Evolutionary conservation across 148 eudicot genomes (phyloP), one percentile per base, ranked within the genome.

Genomic region (Rheum nobile): DNA sequence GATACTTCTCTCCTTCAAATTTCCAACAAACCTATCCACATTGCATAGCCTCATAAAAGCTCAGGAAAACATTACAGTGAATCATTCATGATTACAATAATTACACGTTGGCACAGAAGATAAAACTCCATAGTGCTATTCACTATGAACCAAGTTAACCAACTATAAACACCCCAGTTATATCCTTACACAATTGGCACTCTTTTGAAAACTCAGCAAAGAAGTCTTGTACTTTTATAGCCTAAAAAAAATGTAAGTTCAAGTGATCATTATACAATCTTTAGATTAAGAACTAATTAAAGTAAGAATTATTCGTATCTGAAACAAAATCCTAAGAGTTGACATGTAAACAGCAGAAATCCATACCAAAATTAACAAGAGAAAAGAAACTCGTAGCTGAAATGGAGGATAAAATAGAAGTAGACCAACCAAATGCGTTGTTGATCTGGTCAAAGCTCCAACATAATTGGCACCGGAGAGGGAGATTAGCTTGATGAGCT

Each of bases 21-120:
- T 86, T 86, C 96, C 90, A 87, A 75, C 99, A 95, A 67, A 95
- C 83, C 99, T 95, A 78, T 55, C 48, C 69, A 24, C 39, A 75
- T 17, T 35, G 47, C 47, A 39, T 26, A 72, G 29, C 39, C 39
- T 46, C 3, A 29, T 70, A 41, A 71, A 8, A 2, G 48, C 22
- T 8, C 50, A 28, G 28, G 38, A 34, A 57, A 44, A 41, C 54
- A 37, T 43, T 3, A 2, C 26, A 48, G 5, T 54, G 35, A 42
- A 9, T 32, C 28, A 37, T 17, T 50, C 24, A 65, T 28, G 17
- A 16, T 9, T 28, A 3, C 6, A 57, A 28, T 0, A 11, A 8
- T 57, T 2, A 57, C 17, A 10, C 2, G 14, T 26, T 57, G 65
- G 32, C 65, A 24, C 34, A 24, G 34, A 65, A 32, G n/a, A 19